A percentile compares a stretch with the other conserved stretches of the same genome.
Evolutionary conservation across 1,284 basidiomycete genomes (phyloP).

Genomic region (Ceratobasidium papillatum): DNA sequence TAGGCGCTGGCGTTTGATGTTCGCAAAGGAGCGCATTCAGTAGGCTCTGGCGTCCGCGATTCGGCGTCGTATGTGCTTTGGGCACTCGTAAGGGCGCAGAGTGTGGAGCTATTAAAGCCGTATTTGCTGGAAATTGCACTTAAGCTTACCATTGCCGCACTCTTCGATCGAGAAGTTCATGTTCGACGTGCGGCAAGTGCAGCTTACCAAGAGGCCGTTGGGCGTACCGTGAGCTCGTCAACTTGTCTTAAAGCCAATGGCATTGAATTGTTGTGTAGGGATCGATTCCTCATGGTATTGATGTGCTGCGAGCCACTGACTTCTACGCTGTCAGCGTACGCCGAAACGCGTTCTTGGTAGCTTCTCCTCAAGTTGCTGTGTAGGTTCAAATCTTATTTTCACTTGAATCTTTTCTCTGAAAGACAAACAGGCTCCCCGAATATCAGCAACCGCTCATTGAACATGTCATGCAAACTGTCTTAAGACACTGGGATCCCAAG

Average conservation of each 20-base stretch:
- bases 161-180: constrained; percentile 93
- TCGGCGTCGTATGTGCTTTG: constrained; percentile 94
- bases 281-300: constrained; percentile 93
- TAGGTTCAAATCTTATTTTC: constrained; percentile 57
- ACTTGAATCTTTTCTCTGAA: not conserved
- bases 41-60: constrained; percentile 95
- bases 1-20: constrained; percentile 94
- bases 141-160: constrained; percentile 76
- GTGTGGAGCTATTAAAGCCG: constrained; percentile 66
- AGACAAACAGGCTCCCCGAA: constrained; percentile 55
- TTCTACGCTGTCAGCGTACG: constrained; percentile 93
- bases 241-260: constrained; percentile 5
- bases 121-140: constrained; percentile 74
- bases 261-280: constrained; percentile 58
- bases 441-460: constrained; percentile 78
- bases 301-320: constrained; percentile 89
- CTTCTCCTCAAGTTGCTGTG: constrained; percentile 87
- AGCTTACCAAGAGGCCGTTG: constrained; percentile 97
- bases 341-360: constrained; percentile 82
- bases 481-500: constrained; percentile 89
- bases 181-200: constrained; percentile 97
- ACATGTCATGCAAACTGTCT: constrained; percentile 77
- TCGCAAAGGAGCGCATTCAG: constrained; percentile 88
- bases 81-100: constrained; percentile 87
- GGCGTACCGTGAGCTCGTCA: constrained; percentile 75